A percentile compares a stretch with the other conserved stretches of the same genome.
phyloP scores from a whole-genome alignment of 352 stramenopile genomes.

The Phytophthora melonis region DNA sequence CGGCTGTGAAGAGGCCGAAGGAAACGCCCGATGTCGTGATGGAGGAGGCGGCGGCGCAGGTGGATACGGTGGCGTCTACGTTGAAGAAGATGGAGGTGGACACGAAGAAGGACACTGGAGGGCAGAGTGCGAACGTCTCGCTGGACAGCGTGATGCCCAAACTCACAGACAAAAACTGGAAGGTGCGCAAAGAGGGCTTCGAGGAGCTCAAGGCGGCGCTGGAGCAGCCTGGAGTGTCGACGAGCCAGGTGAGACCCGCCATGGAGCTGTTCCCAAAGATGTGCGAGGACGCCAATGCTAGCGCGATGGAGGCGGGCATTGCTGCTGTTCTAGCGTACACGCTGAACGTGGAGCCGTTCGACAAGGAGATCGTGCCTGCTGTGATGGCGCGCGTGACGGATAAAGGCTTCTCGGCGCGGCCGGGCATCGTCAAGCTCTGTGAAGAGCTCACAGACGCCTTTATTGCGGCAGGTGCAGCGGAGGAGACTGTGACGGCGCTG shows the following conservation, averaged over 20 bases:
- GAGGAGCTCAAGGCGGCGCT: slow-evolving; percentile 77
- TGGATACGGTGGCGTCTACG: slow-evolving; percentile 40
- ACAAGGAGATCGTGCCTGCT: slow-evolving; percentile 67
- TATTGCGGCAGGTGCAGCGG: slow-evolving; percentile 75
- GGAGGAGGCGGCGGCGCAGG: slow-evolving; percentile 2
- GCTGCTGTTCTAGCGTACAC: slow-evolving; percentile 82
- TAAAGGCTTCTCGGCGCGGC: slow-evolving; percentile 86
- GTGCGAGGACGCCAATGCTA: slow-evolving; percentile 87
- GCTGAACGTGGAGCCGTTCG: slow-evolving; percentile 65
- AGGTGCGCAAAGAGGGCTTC: slow-evolving; percentile 84
- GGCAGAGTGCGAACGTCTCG: slow-evolving; percentile 7
- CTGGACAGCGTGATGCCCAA: slow-evolving; percentile 65
- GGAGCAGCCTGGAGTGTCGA: slow-evolving; percentile 54
- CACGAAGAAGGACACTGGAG: slow-evolving; percentile 11
- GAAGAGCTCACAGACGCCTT: slow-evolving; percentile 82
- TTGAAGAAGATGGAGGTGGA: slow-evolving; percentile 45
- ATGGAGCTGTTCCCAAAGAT: slow-evolving; percentile 80
- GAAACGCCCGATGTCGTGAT: slow-evolving; percentile 14
- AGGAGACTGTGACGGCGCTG: slow-evolving; percentile 76
- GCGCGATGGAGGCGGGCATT: slow-evolving; percentile 79
- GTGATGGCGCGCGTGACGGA: slow-evolving; percentile 86
- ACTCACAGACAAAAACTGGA: slow-evolving; percentile 89
- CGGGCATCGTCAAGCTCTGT: slow-evolving; percentile 79
- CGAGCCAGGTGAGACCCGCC: slow-evolving; percentile 55
- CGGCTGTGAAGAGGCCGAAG: slow-evolving; percentile 16